Evolutionary conservation across 345 rosid genomes (phyloP).

Genomic region (Ceriops decandra): DNA sequence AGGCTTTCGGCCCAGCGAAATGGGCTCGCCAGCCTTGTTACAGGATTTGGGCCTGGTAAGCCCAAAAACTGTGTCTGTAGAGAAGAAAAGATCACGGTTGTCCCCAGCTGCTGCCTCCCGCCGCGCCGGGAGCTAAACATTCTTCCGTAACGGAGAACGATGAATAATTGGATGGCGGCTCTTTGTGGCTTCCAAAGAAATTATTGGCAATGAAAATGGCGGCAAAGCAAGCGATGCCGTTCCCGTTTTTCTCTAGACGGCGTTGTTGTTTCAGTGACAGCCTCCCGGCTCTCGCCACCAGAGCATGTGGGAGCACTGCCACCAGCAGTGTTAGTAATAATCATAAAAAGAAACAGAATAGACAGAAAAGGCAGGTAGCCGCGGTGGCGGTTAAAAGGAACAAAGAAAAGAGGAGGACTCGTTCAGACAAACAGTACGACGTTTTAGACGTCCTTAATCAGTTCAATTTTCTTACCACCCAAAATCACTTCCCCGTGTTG

Average conservation of each 20-base stretch:
- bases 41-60: no score
- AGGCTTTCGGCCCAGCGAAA: no score
- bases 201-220: not conserved
- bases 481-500: conserved; percentile 71
- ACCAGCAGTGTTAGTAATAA: not conserved
- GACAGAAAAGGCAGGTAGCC: conserved; percentile 16
- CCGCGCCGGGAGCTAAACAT: no score
- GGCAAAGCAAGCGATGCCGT: conserved; percentile 5
- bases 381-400: conserved; percentile 22
- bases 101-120: no score
- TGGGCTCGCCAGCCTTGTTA: no score
- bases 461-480: not conserved
- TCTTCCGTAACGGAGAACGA: no score
- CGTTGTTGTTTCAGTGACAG: not conserved
- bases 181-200: not conserved
- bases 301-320: not conserved
- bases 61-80: no score
- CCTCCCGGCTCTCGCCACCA: not conserved
- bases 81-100: no score
- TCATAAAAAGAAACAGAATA: not conserved
- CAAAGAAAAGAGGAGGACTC: conserved; percentile 72
- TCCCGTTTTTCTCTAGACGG: not conserved
- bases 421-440: conserved; percentile 57
- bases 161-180: no score
- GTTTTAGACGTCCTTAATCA: not conserved